phyloP scores from a whole-genome alignment of 2,329 filamentous ascomycete species.

The Albophoma yamanashiensis region DNA sequence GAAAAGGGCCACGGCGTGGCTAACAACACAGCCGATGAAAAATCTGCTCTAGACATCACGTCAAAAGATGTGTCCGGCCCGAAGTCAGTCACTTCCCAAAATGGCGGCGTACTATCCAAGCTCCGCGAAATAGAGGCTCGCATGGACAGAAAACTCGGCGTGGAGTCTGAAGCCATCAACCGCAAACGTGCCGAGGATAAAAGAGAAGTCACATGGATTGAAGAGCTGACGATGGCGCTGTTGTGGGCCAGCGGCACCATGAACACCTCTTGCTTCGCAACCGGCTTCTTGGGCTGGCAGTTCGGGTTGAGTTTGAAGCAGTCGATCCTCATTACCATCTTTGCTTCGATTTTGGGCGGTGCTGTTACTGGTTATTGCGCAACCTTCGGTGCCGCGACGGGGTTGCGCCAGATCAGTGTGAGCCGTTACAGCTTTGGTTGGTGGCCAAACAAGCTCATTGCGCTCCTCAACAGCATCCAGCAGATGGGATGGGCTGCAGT shows the following conservation, averaged over 20 bases:
- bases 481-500: constrained; percentile 41
- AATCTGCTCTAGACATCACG: neutral
- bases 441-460: constrained; percentile 39
- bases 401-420: constrained; percentile 39
- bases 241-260: constrained; percentile 41
- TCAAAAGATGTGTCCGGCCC: neutral
- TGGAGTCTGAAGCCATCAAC: constrained; percentile 35
- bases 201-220: constrained; percentile 18
- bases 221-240: constrained; percentile 36
- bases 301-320: constrained; percentile 34
- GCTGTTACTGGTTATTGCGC: constrained; percentile 31
- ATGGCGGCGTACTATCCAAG: constrained; percentile 19
- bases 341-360: constrained; percentile 29
- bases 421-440: constrained; percentile 38
- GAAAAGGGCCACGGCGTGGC: neutral
- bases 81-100: neutral
- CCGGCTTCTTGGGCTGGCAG: constrained; percentile 38
- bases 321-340: constrained; percentile 31
- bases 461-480: constrained; percentile 24
- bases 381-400: constrained; percentile 37
- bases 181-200: constrained; percentile 34
- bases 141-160: constrained; percentile 34
- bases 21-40: neutral
- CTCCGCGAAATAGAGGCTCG: constrained; percentile 30
- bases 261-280: constrained; percentile 39